Evolutionary conservation across 2,329 filamentous ascomycete genomes (phyloP).

Genomic region (Dothideomycetidae sp.): DNA sequence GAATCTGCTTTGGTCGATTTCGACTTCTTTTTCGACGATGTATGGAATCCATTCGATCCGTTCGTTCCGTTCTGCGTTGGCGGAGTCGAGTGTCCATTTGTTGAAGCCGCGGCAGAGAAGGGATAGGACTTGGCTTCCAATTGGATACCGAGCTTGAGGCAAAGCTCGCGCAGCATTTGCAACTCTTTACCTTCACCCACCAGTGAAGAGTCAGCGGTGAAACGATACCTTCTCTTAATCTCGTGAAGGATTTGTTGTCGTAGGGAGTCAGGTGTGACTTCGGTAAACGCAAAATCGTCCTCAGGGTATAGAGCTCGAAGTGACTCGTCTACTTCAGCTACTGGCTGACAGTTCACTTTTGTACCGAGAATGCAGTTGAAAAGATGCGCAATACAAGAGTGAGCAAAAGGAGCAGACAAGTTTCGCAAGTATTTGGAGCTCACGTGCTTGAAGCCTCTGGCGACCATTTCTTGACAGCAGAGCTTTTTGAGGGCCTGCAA

Average conservation of each 20-base stretch:
- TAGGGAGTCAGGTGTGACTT: slow-evolving; percentile 60
- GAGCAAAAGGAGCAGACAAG: slow-evolving; percentile 65
- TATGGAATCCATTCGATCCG: no score
- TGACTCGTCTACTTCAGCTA: slow-evolving; percentile 59
- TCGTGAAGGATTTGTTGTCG: slow-evolving; percentile 57
- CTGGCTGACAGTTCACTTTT: slow-evolving; percentile 61
- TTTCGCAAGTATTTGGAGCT: slow-evolving; percentile 65
- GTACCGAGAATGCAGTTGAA: slow-evolving; percentile 84
- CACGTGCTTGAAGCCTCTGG: slow-evolving; percentile 91
- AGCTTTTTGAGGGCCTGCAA: slow-evolving; percentile 65
- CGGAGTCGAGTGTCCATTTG: slow-evolving; percentile 2
- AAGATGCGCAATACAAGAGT: slow-evolving; percentile 68
- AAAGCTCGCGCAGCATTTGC: slow-evolving; percentile 79
- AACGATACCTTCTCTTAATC: slow-evolving; percentile 60
- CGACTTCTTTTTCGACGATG: slow-evolving; percentile 41
- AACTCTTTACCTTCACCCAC: slow-evolving; percentile 52
- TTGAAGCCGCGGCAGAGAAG: slow-evolving; percentile 32
- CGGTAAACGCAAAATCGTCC: slow-evolving; percentile 66
- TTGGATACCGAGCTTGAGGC: slow-evolving; percentile 80
- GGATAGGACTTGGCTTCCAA: slow-evolving; percentile 63
- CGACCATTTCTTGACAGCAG: slow-evolving; percentile 79
- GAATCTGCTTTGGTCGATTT: slow-evolving; percentile 41
- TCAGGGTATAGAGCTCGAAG: slow-evolving; percentile 67
- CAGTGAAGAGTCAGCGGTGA: slow-evolving; percentile 56
- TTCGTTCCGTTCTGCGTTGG: slow-evolving; percentile 17